phyloP scores from a whole-genome alignment of 2,329 filamentous ascomycete genomes.

The Hypoxylon sp. region DNA sequence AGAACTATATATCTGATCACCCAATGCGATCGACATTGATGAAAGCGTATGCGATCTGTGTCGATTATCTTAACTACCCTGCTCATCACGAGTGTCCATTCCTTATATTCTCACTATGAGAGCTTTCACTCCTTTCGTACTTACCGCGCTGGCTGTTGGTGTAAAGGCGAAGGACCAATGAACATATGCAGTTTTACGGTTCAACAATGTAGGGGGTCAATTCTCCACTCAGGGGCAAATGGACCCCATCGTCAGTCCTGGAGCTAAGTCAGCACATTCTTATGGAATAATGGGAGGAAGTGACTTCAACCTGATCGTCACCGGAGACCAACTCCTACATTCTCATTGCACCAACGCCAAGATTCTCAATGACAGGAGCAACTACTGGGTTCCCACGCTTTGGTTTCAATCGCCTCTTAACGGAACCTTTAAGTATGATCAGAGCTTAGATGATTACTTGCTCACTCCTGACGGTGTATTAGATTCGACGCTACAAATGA shows the following conservation, averaged over 20 bases:
- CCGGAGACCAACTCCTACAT: slow-evolving; percentile 69
- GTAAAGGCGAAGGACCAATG: slow-evolving; percentile 47
- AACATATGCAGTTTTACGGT: slow-evolving; percentile 77
- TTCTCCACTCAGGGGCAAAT: slow-evolving; percentile 71
- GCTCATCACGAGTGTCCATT: slow-evolving; percentile 37
- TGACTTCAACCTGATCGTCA: slow-evolving; percentile 73
- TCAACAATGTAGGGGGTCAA: slow-evolving; percentile 70
- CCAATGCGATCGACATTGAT: background rate
- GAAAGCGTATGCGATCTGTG: background rate
- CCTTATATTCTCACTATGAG: slow-evolving; percentile 36
- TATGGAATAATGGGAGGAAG: slow-evolving; percentile 80
- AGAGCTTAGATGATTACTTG: background rate
- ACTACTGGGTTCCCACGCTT: slow-evolving; percentile 82
- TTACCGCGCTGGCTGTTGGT: slow-evolving; percentile 28
- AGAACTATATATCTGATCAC: slow-evolving; percentile 24
- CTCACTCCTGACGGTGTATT: slow-evolving; percentile 17
- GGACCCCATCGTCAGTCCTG: slow-evolving; percentile 78
- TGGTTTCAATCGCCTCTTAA: slow-evolving; percentile 76
- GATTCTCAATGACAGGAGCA: slow-evolving; percentile 76
- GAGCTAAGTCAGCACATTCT: slow-evolving; percentile 70
- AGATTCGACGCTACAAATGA: slow-evolving; percentile 75
- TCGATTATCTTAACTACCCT: slow-evolving; percentile 2
- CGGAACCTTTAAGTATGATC: slow-evolving; percentile 71
- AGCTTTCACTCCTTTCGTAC: slow-evolving; percentile 20
- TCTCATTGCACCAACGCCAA: slow-evolving; percentile 79